A percentile compares a stretch with the other conserved stretches of the same genome.
Conservation (phyloP, 805 yeast species). For the Kluyveromyces starmeri region DNA sequence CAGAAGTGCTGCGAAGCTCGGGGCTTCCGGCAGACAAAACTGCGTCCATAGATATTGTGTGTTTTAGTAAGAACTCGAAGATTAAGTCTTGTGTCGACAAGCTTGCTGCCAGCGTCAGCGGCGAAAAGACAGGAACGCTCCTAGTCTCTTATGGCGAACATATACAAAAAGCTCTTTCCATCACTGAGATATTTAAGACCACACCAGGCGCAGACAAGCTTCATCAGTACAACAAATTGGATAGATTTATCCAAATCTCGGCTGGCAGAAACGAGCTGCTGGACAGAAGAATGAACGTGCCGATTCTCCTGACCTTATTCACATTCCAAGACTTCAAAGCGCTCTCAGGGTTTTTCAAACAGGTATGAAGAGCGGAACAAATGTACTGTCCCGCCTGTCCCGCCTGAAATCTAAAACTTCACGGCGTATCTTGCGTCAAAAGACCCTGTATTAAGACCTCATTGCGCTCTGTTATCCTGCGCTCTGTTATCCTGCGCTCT, state of each 20-base stretch:
- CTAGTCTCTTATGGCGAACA: slow-evolving; percentile 23
- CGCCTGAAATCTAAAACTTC: no score
- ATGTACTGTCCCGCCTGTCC: no score
- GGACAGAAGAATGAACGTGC: slow-evolving; percentile 18
- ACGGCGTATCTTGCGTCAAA: no score
- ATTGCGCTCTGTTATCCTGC: no score
- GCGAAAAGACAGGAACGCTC: not conserved
- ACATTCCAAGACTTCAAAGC: slow-evolving; percentile 6
- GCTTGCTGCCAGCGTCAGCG: slow-evolving; percentile 4
- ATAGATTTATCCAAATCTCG: slow-evolving; percentile 13
- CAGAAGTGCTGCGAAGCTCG: slow-evolving; percentile 2
- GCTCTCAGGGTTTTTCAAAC: slow-evolving; percentile 11
- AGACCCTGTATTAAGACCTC: no score
- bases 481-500: no score
- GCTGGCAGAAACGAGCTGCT: slow-evolving; percentile 22
- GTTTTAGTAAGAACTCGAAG: slow-evolving; percentile 18
- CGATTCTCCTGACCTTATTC: slow-evolving; percentile 14
- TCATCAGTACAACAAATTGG: slow-evolving; percentile 20
- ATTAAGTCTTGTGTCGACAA: slow-evolving; percentile 15
- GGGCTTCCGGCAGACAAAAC: not conserved
- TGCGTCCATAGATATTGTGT: slow-evolving; percentile 1
- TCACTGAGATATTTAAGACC: slow-evolving; percentile 19
- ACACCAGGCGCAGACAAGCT: slow-evolving; percentile 1
- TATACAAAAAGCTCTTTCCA: slow-evolving; percentile 20
- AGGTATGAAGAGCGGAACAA: no score